phyloP scores from a whole-genome alignment of 78 protist genomes.

The Dictyostelium citrinum region DNA sequence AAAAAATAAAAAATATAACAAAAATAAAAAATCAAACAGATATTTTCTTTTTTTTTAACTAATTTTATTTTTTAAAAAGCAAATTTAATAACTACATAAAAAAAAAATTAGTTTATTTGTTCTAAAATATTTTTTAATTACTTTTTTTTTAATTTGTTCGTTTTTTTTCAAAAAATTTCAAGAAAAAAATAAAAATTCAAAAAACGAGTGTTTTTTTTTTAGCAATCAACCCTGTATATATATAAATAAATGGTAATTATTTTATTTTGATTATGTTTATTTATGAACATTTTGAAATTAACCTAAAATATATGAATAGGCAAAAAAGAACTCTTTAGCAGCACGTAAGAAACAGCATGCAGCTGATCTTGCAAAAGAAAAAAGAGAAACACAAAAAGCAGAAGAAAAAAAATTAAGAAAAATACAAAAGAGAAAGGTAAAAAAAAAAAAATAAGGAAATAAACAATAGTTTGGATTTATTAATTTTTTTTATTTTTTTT shows the following conservation, averaged over 20 bases:
- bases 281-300: no score
- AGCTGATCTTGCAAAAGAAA: conserved; percentile 13
- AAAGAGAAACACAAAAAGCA: background rate
- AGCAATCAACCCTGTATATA: background rate
- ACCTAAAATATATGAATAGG: background rate
- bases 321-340: background rate
- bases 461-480: background rate
- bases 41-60: no score
- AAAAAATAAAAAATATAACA: background rate
- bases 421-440: conserved; percentile 11
- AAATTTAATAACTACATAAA: no score
- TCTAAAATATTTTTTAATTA: background rate
- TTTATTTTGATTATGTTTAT: background rate
- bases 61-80: no score
- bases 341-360: background rate
- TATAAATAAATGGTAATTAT: background rate
- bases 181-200: background rate
- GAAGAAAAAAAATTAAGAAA: background rate
- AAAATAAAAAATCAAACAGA: no score
- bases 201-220: background rate
- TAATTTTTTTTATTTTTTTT: background rate
- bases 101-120: background rate
- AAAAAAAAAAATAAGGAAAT: background rate
- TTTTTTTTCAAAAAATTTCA: background rate
- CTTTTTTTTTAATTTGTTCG: background rate